Percentiles rank a stretch among this genome's conserved stretches.
phyloP scores from a whole-genome alignment of 495 filamentous ascomycete genomes.

The Trichoderma parareesei region DNA sequence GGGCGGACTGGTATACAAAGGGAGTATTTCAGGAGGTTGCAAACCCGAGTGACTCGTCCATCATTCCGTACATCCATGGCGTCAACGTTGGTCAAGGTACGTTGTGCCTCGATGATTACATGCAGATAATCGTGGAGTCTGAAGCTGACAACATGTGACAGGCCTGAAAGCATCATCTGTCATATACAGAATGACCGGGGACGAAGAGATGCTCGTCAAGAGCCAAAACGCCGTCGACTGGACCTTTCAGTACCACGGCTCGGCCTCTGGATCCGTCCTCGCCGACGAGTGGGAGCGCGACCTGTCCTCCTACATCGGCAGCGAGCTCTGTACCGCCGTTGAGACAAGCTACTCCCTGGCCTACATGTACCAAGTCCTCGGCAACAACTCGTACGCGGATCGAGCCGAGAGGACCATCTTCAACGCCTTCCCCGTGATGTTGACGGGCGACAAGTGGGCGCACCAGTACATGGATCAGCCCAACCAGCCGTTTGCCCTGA shows the following conservation, averaged over 20 bases:
- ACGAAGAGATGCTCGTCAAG: constrained; percentile 18
- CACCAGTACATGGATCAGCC: constrained; percentile 52
- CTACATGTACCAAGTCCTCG: constrained; percentile 31
- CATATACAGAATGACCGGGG: constrained; percentile 22
- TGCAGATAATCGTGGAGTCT: neutral
- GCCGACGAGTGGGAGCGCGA: constrained; percentile 25
- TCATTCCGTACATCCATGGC: constrained; percentile 21
- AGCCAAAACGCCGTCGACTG: constrained; percentile 23
- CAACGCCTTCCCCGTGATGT: constrained; percentile 49
- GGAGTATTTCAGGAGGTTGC: constrained; percentile 14
- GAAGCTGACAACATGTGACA: constrained; percentile 4
- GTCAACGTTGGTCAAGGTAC: constrained; percentile 28
- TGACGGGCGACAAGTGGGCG: constrained; percentile 53
- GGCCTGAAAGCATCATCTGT: constrained; percentile 20
- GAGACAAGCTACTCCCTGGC: constrained; percentile 28
- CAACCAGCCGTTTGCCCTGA: constrained; percentile 44
- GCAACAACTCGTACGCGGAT: constrained; percentile 48
- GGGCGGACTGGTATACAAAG: constrained; percentile 18
- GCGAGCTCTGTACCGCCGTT: constrained; percentile 28
- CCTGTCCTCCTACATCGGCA: constrained; percentile 21
- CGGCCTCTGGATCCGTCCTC: constrained; percentile 23
- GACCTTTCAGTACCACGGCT: constrained; percentile 23
- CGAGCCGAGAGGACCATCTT: constrained; percentile 49
- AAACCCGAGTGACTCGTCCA: constrained; percentile 14
- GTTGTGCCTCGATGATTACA: neutral